These are phyloP conservation scores for Bruguiera gymnorhiza DNA, from an alignment of 345 rosid species.

Conservation along the genomic window DNA sequence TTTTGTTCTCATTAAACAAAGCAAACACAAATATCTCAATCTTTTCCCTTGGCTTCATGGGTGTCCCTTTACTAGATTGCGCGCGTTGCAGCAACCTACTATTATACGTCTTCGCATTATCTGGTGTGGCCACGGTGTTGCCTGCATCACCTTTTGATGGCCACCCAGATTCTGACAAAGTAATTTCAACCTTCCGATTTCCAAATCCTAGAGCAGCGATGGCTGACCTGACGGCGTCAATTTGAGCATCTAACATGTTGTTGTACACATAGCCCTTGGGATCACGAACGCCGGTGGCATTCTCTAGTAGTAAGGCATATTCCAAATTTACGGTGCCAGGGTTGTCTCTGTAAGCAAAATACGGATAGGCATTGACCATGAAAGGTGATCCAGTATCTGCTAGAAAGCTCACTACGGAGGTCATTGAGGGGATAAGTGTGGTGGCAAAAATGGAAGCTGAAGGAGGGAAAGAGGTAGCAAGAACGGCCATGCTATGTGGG, in stretches of 20 bases:
- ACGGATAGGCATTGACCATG: slow-evolving; percentile 67
- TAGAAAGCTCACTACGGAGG: slow-evolving; percentile 45
- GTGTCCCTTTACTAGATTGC: slow-evolving; percentile 53
- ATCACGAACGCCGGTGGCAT: slow-evolving; percentile 46
- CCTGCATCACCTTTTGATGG: slow-evolving; percentile 53
- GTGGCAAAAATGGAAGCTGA: slow-evolving; percentile 50
- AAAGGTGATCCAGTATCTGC: slow-evolving; percentile 53
- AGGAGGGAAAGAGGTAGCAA: slow-evolving; percentile 61
- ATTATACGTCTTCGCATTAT: slow-evolving; percentile 51
- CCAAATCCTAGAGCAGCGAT: slow-evolving; percentile 46
- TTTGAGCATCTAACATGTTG: slow-evolving; percentile 65
- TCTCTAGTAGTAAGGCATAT: slow-evolving; percentile 54
- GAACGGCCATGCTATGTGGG: slow-evolving; percentile 62
- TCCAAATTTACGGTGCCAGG: slow-evolving; percentile 43
- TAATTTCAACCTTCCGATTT: slow-evolving; percentile 39
- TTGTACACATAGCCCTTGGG: slow-evolving; percentile 47
- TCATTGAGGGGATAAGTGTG: slow-evolving; percentile 46
- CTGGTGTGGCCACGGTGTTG: slow-evolving; percentile 43
- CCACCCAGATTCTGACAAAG: slow-evolving; percentile 60
- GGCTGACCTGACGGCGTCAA: slow-evolving; percentile 61
- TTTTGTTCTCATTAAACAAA: slow-evolving; percentile 68
- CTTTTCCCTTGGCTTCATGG: slow-evolving; percentile 44
- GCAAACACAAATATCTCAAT: slow-evolving; percentile 53
- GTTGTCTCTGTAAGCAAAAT: slow-evolving; percentile 57
- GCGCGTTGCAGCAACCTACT: slow-evolving; percentile 58